phyloP scores from a whole-genome alignment of 1,139 yeast species.

The Kluyveromyces sp. region DNA sequence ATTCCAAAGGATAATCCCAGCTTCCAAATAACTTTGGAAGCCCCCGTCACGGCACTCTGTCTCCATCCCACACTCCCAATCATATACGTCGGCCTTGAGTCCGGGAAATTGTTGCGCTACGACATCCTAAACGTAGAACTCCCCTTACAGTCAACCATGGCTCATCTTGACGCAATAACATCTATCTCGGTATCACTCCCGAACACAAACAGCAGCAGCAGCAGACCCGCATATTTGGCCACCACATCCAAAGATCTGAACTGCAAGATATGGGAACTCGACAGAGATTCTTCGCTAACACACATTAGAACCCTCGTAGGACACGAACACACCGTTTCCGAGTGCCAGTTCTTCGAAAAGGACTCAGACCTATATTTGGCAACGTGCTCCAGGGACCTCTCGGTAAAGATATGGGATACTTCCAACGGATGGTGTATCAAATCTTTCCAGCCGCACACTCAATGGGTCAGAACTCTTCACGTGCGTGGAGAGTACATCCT shows the following conservation, averaged over 20 bases:
- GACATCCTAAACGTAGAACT: constrained; percentile 56
- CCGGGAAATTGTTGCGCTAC: constrained; percentile 73
- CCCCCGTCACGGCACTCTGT: constrained; percentile 54
- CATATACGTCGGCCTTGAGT: constrained; percentile 61
- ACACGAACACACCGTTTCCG: constrained; percentile 85
- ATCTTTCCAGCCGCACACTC: constrained; percentile 72
- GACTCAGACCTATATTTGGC: constrained; percentile 33
- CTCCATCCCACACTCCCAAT: constrained; percentile 70
- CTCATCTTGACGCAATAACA: constrained; percentile 70
- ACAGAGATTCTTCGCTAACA: constrained; percentile 39
- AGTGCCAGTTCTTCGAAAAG: constrained; percentile 39
- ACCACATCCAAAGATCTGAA: constrained; percentile 44
- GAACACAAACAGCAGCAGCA: constrained; percentile 3
- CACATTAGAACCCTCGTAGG: constrained; percentile 66
- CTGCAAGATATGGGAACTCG: constrained; percentile 59
- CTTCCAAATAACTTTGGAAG: constrained; percentile 26
- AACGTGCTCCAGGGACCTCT: constrained; percentile 70
- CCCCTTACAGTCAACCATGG: constrained; percentile 61
- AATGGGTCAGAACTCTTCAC: constrained; percentile 76
- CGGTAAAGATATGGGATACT: constrained; percentile 73
- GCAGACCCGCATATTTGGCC: constrained; percentile 5
- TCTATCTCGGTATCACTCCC: constrained; percentile 40
- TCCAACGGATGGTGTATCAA: constrained; percentile 58
- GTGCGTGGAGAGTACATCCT: constrained; percentile 48
- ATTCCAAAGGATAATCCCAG: constrained; percentile 40